Conservation (phyloP, 108 stramenopile species). For the Skeletonema costatum region DNA sequence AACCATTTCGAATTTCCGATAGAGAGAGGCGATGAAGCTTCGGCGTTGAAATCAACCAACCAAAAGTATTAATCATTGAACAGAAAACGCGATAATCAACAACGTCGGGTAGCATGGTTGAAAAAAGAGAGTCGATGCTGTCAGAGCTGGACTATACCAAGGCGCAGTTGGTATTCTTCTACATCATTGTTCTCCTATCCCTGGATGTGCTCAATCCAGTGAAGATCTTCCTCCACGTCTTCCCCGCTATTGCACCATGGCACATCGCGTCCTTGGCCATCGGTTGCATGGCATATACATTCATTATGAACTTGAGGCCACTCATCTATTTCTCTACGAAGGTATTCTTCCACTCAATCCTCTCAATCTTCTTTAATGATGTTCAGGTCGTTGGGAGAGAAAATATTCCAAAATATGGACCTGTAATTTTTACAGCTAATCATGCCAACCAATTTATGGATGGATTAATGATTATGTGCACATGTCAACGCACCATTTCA, state of each 20-base stretch:
- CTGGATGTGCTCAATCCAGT: slow-evolving; percentile 91
- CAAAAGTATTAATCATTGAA: no score
- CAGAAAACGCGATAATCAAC: not conserved
- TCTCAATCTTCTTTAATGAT: slow-evolving; percentile 85
- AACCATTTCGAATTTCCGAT: no score
- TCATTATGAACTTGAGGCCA: slow-evolving; percentile 79
- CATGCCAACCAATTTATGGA: slow-evolving; percentile 99
- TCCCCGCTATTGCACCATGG: slow-evolving; percentile 77
- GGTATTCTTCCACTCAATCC: slow-evolving; percentile 87
- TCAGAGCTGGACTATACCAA: slow-evolving; percentile 78
- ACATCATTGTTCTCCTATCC: slow-evolving; percentile 80
- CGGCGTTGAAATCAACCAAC: no score
- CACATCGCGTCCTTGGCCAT: slow-evolving; percentile 75
- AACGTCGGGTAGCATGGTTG: not conserved
- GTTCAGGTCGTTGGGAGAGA: slow-evolving; percentile 90
- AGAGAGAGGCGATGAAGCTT: no score
- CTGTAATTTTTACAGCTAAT: slow-evolving; percentile 95
- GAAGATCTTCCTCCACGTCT: slow-evolving; percentile 89
- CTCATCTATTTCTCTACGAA: slow-evolving; percentile 83
- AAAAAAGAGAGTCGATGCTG: slow-evolving; percentile 45
- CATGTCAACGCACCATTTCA: slow-evolving; percentile 84
- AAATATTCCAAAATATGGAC: slow-evolving; percentile 92
- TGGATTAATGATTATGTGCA: slow-evolving; percentile 89
- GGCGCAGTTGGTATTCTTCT: slow-evolving; percentile 83
- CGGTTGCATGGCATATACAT: slow-evolving; percentile 69